Base-by-base conservation (phyloP, 2,329 filamentous ascomycete genomes). In the Fusarium virguliforme region DNA sequence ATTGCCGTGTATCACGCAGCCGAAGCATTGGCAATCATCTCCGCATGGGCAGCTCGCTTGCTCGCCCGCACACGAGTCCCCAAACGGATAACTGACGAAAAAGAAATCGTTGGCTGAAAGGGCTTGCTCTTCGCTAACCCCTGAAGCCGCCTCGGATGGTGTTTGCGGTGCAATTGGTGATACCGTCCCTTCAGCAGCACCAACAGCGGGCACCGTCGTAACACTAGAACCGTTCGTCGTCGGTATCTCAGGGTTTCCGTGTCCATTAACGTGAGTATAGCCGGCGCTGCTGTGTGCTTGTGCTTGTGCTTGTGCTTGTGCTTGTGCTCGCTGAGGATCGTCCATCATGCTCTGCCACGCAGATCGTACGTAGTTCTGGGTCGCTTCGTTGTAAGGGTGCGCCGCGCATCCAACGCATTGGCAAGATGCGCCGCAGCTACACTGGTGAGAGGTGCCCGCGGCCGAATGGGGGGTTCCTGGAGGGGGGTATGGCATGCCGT, bases 371-470 rank as follows among this genome's bases (percentile, higher is more conserved):
- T 84, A 85, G 55, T 82, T 83, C 67, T 83, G 86, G 56, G 88
- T 92, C 24, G 89, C 87, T 8, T 88, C 84, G 71, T 92, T 92
- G 75, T 90, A 91, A 12, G 91, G 89, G 76, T 92, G 90, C 3
- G 88, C 88, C 6, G 89, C 85, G 76, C 91, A 93, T 10, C 90
- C 91, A 37, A 92, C 82, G 75, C 91, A 93, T 71, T 90, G 86
- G 71, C 91, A 93, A 30, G 83, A 83, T 60, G 90, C 87, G 22
- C 91, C 91, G 75, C 91, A 93, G 53, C 84, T 83, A 73, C 91
- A 93, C 60, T 79, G 82, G 50, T 82, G 81, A 59, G 77, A 81
- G 22, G 79, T 83, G 71, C 79, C 81, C 4, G 73, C 63, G 4
- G 72, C 64, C 7, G 71, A 55, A 56, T 75, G 60, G 46, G 65